Conservation (phyloP, 225 moss, liverwort and hornwort genomes). For the Physcomitrium patens region DNA sequence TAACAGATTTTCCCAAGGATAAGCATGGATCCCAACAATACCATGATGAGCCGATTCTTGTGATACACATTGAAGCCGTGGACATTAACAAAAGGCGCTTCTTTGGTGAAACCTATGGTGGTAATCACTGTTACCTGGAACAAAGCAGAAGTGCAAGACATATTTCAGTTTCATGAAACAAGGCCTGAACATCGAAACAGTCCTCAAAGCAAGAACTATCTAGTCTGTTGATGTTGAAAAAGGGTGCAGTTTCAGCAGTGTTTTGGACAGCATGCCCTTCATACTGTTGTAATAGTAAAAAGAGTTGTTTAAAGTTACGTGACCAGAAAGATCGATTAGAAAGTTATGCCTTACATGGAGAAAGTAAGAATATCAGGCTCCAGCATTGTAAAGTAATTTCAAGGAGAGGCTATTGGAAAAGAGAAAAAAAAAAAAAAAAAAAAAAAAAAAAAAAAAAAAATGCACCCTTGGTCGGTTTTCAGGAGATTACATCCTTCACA, state of each 20-base stretch:
- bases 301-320: not conserved
- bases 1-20: not conserved
- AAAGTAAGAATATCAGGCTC: constrained; percentile 1
- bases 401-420: not conserved
- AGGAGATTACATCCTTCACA: constrained; percentile 53
- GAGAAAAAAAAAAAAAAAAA: too few species aligned
- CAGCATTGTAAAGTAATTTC: constrained; percentile 6
- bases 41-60: constrained; percentile 83
- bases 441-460: too few species aligned
- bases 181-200: not conserved
- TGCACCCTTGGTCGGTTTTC: constrained; percentile 12
- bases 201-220: not conserved
- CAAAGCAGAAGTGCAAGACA: not conserved
- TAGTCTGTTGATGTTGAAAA: not conserved
- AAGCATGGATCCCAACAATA: constrained; percentile 9
- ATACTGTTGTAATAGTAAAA: not conserved
- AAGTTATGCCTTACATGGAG: not conserved
- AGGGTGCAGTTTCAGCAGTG: not conserved
- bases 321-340: not conserved
- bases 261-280: not conserved
- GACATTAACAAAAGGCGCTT: constrained; percentile 74
- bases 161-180: constrained; percentile 2
- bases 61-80: constrained; percentile 85
- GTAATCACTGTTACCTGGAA: constrained; percentile 58
- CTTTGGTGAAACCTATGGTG: constrained; percentile 76